Evolutionary conservation across 805 yeast genomes (phyloP).

Genomic region (Ascoidea tarda): DNA sequence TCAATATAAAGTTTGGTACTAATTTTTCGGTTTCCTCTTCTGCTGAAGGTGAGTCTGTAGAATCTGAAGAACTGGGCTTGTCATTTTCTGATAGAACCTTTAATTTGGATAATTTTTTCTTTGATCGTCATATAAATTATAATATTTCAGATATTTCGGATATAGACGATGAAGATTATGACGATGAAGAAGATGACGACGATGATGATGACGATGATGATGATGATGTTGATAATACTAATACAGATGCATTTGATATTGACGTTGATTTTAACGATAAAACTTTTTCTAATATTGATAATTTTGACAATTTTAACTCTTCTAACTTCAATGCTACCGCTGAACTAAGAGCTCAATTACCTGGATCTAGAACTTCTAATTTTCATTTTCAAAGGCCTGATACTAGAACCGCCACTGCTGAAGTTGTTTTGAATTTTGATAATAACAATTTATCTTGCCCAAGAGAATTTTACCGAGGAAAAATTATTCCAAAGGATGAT

Average conservation of each 20-base stretch:
- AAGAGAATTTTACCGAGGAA: conserved; percentile 47
- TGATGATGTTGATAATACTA: background rate
- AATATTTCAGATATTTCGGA: background rate
- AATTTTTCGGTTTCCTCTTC: background rate
- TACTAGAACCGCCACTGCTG: background rate
- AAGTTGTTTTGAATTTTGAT: background rate
- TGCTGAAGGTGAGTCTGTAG: background rate
- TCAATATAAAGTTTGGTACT: background rate
- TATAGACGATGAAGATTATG: background rate
- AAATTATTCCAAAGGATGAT: conserved; percentile 80
- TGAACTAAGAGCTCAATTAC: background rate
- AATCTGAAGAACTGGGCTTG: background rate
- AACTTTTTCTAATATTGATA: background rate
- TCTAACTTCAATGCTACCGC: background rate
- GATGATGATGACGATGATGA: background rate
- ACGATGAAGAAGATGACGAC: background rate
- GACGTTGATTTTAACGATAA: background rate
- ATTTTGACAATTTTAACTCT: background rate
- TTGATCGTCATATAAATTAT: background rate
- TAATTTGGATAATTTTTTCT: background rate
- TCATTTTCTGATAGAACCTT: background rate
- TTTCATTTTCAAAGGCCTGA: background rate
- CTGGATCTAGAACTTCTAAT: too few species aligned
- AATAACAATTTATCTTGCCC: conserved; percentile 18
- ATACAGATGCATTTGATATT: background rate